Percentiles rank a stretch among this genome's conserved stretches.
These are phyloP conservation scores for Fusarium ramigenum DNA, from an alignment of 2,329 filamentous ascomycete genomes.

Conservation along the genomic window DNA sequence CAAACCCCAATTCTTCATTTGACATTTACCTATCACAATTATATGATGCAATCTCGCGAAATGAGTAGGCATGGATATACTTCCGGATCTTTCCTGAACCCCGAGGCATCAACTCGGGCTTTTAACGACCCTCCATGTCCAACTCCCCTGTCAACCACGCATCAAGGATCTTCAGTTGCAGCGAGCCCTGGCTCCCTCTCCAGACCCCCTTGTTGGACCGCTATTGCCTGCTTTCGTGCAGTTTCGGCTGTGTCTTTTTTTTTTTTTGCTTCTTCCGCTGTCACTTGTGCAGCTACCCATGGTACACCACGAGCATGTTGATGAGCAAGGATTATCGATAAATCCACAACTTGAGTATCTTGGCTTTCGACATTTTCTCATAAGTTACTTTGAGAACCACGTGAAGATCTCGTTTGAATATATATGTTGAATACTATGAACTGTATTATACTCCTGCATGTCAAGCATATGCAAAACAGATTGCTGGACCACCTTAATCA, in stretches of 20 bases:
- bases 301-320: neutral
- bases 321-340: neutral
- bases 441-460: slow-evolving; percentile 5
- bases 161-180: slow-evolving; percentile 11
- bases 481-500: neutral
- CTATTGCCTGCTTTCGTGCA: slow-evolving; percentile 16
- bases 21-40: neutral
- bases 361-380: neutral
- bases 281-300: slow-evolving; percentile 28
- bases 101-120: neutral
- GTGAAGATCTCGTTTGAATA: neutral
- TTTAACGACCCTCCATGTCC: neutral
- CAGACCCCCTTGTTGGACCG: neutral
- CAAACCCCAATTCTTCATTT: neutral
- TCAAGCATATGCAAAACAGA: neutral
- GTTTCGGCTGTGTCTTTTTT: slow-evolving; percentile 20
- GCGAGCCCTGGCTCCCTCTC: neutral
- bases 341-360: neutral
- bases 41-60: slow-evolving; percentile 2
- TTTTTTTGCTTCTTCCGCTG: slow-evolving; percentile 36
- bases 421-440: slow-evolving; percentile 28
- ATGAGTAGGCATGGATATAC: neutral
- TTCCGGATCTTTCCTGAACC: neutral
- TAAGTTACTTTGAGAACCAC: neutral
- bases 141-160: slow-evolving; percentile 12